Conservation (phyloP, 441 rosid genomes). For the Bruguiera hainesii region DNA sequence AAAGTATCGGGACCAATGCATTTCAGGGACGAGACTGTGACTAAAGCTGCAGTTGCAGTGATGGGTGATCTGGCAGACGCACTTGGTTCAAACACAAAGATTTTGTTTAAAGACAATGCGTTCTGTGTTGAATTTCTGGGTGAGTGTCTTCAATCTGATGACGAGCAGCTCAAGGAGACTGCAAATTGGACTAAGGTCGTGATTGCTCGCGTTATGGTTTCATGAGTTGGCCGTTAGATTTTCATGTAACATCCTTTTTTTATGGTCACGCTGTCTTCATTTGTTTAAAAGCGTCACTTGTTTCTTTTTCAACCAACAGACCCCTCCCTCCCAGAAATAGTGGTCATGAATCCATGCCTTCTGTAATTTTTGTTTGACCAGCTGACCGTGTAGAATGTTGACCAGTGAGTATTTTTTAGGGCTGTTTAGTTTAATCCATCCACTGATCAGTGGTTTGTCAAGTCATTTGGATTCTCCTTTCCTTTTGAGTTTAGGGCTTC, state of each 20-base stretch:
- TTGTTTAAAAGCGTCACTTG: too few relatives aligned
- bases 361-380: too few relatives aligned
- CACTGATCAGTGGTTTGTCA: constrained; percentile 40
- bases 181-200: constrained; percentile 85
- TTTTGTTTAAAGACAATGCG: constrained; percentile 52
- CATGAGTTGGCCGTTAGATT: constrained; percentile 24
- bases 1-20: not conserved
- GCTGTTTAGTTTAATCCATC: constrained; percentile 25
- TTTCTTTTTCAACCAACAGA: too few relatives aligned
- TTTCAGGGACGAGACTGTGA: constrained; percentile 77
- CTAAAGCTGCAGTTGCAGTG: constrained; percentile 87
- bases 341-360: too few relatives aligned
- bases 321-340: too few relatives aligned
- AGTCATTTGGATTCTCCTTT: constrained; percentile 24
- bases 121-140: constrained; percentile 62
- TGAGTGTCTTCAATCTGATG: constrained; percentile 73
- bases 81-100: constrained; percentile 67
- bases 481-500: not conserved
- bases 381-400: not conserved
- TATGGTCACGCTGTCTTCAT: too few relatives aligned
- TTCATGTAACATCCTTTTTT: not conserved
- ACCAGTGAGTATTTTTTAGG: constrained; percentile 18
- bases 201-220: constrained; percentile 73
- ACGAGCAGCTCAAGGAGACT: constrained; percentile 80
- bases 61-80: constrained; percentile 93